Evolutionary conservation across 176 grass and related monocot species (phyloP), one percentile per base, ranked within the genome.

Genomic region (Oryza coarctata): DNA sequence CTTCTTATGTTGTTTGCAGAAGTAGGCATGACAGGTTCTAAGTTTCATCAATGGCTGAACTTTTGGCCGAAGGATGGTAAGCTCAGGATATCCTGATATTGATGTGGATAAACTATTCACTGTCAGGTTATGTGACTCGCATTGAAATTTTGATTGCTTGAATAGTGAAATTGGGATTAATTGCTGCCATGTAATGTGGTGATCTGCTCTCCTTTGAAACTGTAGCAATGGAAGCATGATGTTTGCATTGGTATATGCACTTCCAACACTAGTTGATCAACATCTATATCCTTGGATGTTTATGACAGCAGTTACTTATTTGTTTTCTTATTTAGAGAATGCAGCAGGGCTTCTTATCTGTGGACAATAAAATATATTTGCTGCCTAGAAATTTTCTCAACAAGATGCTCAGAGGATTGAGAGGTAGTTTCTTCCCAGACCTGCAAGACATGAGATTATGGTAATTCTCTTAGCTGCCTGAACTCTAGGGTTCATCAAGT

Each of bases 291-390:
- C 57, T 83, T 75, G 38, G 18, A 55, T 78, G 26, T 77, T 76
- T 31, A 75, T 12, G 8, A 10, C 35, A 43, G 61, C 34, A 28
- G 45, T 88, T 73, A 77, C 38, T 66, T 22, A 73, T 30, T 8
- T 27, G 10, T 72, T 27, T 79, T 52, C 32, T 79, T 83, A 40
- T 67, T 2, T 64, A 57, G 30, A 57, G 43, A 79, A 83, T 67
- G 22, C 55, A 62, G 41, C 14, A 72, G 74, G 67, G 35, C 29
- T 31, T 4, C 22, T 22, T 23, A 44, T 31, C 40, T 47, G 20
- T 25, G 67, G 74, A 78, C 43, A 41, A 72, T 26, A 25, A 66
- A 87, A 6, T 50, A 32, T 72, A 26, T 23, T 40, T n/a, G 72
- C 31, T 84, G 73, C 31, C 44, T 68, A 10, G 17, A 17, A 68